Evolutionary conservation across 2,329 filamentous ascomycete species (phyloP), one percentile per base, ranked within the genome.

Genomic region (Stagonosporopsis cucurbitacearum): DNA sequence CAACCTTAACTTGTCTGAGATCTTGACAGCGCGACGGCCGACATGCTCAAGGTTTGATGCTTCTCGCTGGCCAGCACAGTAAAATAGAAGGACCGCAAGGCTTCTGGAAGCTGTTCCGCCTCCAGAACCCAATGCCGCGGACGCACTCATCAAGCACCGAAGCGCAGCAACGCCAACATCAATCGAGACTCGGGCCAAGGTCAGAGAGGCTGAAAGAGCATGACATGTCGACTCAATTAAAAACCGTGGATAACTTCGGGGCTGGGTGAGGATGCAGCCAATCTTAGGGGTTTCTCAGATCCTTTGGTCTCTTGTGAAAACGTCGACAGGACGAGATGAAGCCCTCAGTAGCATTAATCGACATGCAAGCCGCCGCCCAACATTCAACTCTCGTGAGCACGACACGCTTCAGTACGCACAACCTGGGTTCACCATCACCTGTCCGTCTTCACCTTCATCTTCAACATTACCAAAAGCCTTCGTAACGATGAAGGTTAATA

Each of bases 51-150:
- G 42, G 53, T 56, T 56, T 56, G 53, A 33, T 42, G 6, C 42
- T 36, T 37, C 20, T 26, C 28, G 33, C 17, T 25, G 20, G 17
- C 26, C 15, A 15, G 33, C 25, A 25, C 44, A 47, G 48, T 54
- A 54, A 52, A 49, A 49, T 61, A 41, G 55, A 62, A 63, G 23
- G 22, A 59, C 30, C 33, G 54, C 56, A 58, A 49, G 58, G 58
- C 60, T 66, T 67, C 64, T 63, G 52, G 61, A 68, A 65, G 39
- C 30, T 55, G 64, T 64, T 67, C 60, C 61, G 42, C 25, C 26
- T 35, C 30, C 35, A 54, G 30, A 32, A 42, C 17, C 11, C 42
- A 40, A 43, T 32, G 23, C 22, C 42, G 22, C 12, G 19, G 22
- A 33, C 25, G 22, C 22, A 15, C 17, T 9, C 12, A 42, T 41